Base-by-base conservation (phyloP, 2,329 filamentous ascomycete genomes). In the Sodiomyces alkalinus region DNA sequence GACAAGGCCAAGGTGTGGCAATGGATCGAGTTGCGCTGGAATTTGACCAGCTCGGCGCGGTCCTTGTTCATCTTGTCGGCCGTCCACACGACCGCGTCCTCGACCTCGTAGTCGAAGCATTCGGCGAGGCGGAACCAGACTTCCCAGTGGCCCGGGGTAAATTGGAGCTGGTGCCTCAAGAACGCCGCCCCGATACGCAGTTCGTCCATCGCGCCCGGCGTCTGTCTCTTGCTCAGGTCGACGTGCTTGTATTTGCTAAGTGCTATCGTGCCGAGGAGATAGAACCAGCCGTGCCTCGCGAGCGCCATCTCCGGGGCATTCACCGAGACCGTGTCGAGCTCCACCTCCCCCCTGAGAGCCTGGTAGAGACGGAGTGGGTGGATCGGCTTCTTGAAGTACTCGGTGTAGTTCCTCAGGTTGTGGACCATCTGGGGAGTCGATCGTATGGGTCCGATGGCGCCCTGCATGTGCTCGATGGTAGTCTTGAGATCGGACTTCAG, bases 391-490 rank as follows among this genome's bases (percentile, higher is more conserved):
- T 82, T 87, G 27, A 96, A 60, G 43, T 80, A 90, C 17, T 80
- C 69, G 4, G 74, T 79, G 31, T 90, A 76, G 37, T 92, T 75
- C 30, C 83, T 77, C 31, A 82, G 66, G 49, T 98, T 98, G 48
- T 90, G 78, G n/a, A 77, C 67, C 52, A 92, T 76, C 35, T 85
- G 74, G 5, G 81, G 71, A 2, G 77, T 79, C 9, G 77, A 71
- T 48, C 86, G 93, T 17, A 78, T 71, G 30, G 70, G 68, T 2
- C 82, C 83, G 30, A 96, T 77, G 5, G 81, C 77, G 39, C 82
- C 75, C 47, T 96, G 86, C 53, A 98, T 82, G 40, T 86, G 85
- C 33, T 98, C 90, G 33, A 98, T 90, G 0, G 85, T 83, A 11
- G 66, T 72, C 48, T 87, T 92, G 30, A 98, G 61, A 31, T 96